Percentiles rank a stretch among this genome's conserved stretches.
phyloP scores from a whole-genome alignment of 192 early-diverging fungal species.

The Lobosporangium transversale region DNA sequence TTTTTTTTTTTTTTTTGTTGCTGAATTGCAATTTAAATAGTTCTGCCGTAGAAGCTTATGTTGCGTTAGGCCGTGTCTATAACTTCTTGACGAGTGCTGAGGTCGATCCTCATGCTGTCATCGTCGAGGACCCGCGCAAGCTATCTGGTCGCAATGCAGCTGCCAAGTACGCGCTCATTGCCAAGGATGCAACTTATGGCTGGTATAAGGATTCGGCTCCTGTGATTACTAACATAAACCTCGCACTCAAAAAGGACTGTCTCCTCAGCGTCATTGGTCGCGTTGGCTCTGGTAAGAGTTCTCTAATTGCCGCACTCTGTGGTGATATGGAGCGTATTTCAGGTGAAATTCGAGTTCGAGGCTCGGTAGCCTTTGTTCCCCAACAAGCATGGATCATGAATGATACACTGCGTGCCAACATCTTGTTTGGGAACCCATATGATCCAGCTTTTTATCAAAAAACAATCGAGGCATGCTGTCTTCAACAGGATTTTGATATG shows the following conservation, averaged over 20 bases:
- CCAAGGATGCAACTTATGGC: conserved; percentile 40
- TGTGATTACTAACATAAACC: conserved; percentile 32
- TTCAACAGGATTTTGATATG: conserved; percentile 86
- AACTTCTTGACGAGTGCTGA: conserved; percentile 83
- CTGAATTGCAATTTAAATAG: too few relatives aligned
- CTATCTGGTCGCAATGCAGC: conserved; percentile 8
- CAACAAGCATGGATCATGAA: conserved; percentile 94
- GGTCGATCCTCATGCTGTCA: conserved; percentile 54
- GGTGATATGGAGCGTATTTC: conserved; percentile 84
- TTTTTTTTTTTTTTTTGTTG: too few relatives aligned
- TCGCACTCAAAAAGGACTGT: conserved; percentile 36
- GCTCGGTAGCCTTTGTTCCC: conserved; percentile 73
- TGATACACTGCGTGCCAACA: conserved; percentile 89
- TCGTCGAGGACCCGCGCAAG: conserved; percentile 27
- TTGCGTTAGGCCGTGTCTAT: conserved; percentile 82
- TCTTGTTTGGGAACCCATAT: conserved; percentile 85
- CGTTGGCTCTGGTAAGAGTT: conserved; percentile 67
- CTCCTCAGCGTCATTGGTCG: conserved; percentile 43
- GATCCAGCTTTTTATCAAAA: conserved; percentile 61
- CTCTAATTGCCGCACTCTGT: conserved; percentile 63
- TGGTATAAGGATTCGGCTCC: conserved; percentile 43
- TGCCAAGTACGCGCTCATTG: conserved; percentile 35
- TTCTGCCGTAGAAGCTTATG: conserved; percentile 78
- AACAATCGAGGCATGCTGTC: conserved; percentile 83
- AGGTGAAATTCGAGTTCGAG: conserved; percentile 73